Percentiles rank a stretch among this genome's conserved stretches.
phyloP scores from a whole-genome alignment of 495 filamentous ascomycete species.

The Aspergillus funiculosus region DNA sequence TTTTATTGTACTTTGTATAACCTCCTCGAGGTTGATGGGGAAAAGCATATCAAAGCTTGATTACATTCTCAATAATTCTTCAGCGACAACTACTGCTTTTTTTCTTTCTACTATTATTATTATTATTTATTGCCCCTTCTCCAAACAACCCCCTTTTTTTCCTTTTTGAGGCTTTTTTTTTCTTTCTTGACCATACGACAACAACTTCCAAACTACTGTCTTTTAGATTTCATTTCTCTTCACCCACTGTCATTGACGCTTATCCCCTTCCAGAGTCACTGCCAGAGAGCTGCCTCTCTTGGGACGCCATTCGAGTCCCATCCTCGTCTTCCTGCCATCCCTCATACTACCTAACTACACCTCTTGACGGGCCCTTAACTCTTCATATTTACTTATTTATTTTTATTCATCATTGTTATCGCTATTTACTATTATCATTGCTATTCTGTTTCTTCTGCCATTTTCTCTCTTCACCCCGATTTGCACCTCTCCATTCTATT shows the following conservation, averaged over 20 bases:
- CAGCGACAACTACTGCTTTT: neutral
- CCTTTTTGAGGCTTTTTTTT: conserved; percentile 8
- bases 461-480: neutral
- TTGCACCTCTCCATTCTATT: conserved; percentile 16
- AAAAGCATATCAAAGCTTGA: no score
- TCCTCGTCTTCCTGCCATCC: conserved; percentile 8
- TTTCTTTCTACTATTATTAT: conserved; percentile 6
- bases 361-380: no score
- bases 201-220: neutral
- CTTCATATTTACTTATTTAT: conserved; percentile 23
- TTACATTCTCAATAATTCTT: neutral
- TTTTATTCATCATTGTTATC: conserved; percentile 12
- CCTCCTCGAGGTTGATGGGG: no score
- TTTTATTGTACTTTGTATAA: no score
- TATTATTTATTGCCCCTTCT: conserved; percentile 5
- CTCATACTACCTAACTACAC: conserved; percentile 24
- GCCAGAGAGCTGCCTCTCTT: conserved; percentile 1
- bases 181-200: conserved; percentile 1
- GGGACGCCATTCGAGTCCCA: conserved; percentile 11
- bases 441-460: conserved; percentile 27
- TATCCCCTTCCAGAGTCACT: conserved; percentile 11
- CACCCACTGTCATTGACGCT: conserved; percentile 3
- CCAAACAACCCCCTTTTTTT: conserved; percentile 13
- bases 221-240: conserved; percentile 6
- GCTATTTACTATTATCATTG: conserved; percentile 17